Conservation (phyloP, 768 basidiomycete species). For the Tulasnella sp. region DNA sequence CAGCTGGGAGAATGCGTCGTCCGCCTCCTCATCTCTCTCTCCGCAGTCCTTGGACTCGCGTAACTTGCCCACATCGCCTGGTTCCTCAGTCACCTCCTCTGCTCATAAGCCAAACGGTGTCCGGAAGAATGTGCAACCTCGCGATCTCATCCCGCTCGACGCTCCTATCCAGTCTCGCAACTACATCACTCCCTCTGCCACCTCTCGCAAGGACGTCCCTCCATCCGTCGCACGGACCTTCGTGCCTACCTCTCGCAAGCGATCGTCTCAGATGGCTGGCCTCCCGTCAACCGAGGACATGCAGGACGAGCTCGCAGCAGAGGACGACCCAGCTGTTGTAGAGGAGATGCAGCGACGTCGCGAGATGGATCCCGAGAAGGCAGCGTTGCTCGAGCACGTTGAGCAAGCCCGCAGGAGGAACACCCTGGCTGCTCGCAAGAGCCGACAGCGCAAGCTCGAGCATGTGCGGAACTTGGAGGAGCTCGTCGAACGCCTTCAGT, state of each 20-base stretch:
- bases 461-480: slow-evolving; percentile 61
- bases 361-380: slow-evolving; percentile 11
- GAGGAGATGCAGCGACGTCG: slow-evolving; percentile 36
- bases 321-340: slow-evolving; percentile 37
- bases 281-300: slow-evolving; percentile 13
- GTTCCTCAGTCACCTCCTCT: not conserved
- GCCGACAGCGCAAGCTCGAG: slow-evolving; percentile 63
- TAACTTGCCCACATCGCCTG: not conserved
- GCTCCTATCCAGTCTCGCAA: slow-evolving; percentile 74
- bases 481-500: slow-evolving; percentile 11
- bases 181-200: slow-evolving; percentile 64
- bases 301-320: slow-evolving; percentile 32
- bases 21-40: not conserved
- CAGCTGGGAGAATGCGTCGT: slow-evolving; percentile 12
- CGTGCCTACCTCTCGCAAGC: slow-evolving; percentile 22
- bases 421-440: slow-evolving; percentile 75
- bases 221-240: slow-evolving; percentile 39
- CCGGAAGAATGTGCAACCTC: slow-evolving; percentile 58
- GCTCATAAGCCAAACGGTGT: slow-evolving; percentile 47
- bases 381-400: slow-evolving; percentile 41
- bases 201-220: slow-evolving; percentile 72
- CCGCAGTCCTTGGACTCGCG: not conserved
- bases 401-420: slow-evolving; percentile 74
- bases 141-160: slow-evolving; percentile 55
- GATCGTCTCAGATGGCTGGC: slow-evolving; percentile 39